phyloP scores from a whole-genome alignment of 345 rosid genomes.

The Noccaea bulbosa region DNA sequence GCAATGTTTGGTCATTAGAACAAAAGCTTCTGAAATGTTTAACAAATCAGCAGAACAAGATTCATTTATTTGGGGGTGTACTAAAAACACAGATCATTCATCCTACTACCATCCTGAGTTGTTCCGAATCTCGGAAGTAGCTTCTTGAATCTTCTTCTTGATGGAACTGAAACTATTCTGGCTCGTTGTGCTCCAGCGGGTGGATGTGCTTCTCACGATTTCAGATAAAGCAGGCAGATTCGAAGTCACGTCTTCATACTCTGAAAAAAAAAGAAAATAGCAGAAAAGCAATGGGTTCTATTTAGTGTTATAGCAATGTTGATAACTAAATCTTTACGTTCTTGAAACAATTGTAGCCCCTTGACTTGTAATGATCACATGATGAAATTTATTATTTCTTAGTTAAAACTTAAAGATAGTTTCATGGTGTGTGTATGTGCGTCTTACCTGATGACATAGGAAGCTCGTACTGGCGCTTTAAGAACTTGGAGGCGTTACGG shows the following conservation, averaged over 20 bases:
- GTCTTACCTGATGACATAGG: constrained; percentile 92
- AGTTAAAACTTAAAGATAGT: neutral
- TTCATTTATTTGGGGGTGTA: neutral
- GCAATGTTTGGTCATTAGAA: constrained; percentile 2
- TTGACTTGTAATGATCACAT: constrained; percentile 27
- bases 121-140: constrained; percentile 74
- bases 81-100: constrained; percentile 10
- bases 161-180: constrained; percentile 66
- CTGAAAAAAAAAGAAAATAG: constrained; percentile 48
- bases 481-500: constrained; percentile 78
- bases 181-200: constrained; percentile 65
- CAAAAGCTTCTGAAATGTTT: constrained; percentile 8
- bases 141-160: constrained; percentile 80
- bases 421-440: constrained; percentile 1
- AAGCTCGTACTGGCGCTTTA: constrained; percentile 80
- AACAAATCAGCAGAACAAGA: constrained; percentile 12
- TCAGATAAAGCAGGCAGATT: constrained; percentile 62
- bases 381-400: neutral
- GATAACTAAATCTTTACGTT: constrained; percentile 14
- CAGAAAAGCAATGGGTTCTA: neutral
- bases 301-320: constrained; percentile 14
- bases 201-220: constrained; percentile 71
- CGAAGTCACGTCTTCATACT: constrained; percentile 62
- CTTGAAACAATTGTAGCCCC: constrained; percentile 29
- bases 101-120: constrained; percentile 54